Evolutionary conservation across 106 monocot species (phyloP).

Genomic region (Gastrodia elata): DNA sequence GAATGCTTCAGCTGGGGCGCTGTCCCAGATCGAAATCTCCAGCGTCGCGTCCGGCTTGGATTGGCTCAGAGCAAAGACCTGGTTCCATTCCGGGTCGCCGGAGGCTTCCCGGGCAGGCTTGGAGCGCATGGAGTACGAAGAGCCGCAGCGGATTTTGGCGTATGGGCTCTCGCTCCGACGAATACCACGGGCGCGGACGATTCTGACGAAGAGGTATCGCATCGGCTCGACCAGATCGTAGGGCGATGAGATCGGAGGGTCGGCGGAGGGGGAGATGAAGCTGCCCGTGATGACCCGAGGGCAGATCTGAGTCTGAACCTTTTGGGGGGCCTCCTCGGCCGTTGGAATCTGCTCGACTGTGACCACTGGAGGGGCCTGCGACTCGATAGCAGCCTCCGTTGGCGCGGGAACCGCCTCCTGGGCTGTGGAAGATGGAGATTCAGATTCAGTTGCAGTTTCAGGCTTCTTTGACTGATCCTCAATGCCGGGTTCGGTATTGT

Average conservation of each 20-base stretch:
- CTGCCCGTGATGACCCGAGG: conserved; percentile 50
- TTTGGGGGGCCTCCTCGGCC: conserved; percentile 19
- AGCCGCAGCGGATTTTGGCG: conserved; percentile 62
- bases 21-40: conserved; percentile 74
- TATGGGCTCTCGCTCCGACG: conserved; percentile 52
- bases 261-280: conserved; percentile 24
- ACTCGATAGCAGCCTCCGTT: conserved; percentile 71
- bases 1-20: conserved; percentile 33
- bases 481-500: conserved; percentile 8
- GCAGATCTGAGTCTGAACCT: conserved; percentile 40
- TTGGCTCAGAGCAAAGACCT: conserved; percentile 66
- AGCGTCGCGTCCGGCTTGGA: conserved; percentile 51
- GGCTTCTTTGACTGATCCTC: conserved; percentile 4
- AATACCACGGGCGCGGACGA: conserved; percentile 63
- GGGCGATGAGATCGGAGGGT: conserved; percentile 25
- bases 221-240: conserved; percentile 90
- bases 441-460: background rate
- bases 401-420: conserved; percentile 34
- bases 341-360: conserved; percentile 34
- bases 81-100: conserved; percentile 77
- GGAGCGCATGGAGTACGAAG: conserved; percentile 36
- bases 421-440: conserved; percentile 5
- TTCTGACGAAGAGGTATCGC: conserved; percentile 78
- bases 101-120: conserved; percentile 28
- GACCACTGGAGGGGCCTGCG: conserved; percentile 34